phyloP scores from a whole-genome alignment of 345 rosid genomes.

The Gossypium thurberi region DNA sequence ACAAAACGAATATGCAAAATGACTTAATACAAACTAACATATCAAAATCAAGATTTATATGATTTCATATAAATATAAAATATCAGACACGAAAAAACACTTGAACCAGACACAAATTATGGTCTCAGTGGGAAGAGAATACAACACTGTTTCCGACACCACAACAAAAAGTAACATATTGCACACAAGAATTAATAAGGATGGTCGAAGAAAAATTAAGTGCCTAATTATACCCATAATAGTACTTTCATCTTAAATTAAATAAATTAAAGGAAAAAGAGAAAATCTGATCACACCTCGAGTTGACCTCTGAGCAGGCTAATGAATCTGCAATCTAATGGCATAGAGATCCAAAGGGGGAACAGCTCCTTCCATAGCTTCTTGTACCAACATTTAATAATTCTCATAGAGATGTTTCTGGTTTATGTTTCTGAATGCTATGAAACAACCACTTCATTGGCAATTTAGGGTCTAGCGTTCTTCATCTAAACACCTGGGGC shows the following conservation, averaged over 20 bases:
- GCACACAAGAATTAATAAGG: no score
- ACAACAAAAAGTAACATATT: no score
- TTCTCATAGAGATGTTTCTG: background rate
- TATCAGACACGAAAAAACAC: no score
- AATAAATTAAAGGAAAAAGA: background rate
- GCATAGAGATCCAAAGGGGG: background rate
- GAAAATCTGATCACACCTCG: background rate
- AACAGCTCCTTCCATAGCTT: background rate
- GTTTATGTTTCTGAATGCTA: background rate
- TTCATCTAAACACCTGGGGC: conserved; percentile 56
- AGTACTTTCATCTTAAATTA: background rate
- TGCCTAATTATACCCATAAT: no score
- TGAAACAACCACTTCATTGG: background rate
- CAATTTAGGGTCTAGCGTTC: conserved; percentile 10
- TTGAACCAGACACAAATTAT: no score
- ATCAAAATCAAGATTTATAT: no score
- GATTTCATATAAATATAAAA: no score
- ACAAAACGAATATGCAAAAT: no score
- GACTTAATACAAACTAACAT: no score
- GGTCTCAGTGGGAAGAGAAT: no score
- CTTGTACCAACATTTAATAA: background rate
- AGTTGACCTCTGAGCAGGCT: background rate
- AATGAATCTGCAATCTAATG: background rate
- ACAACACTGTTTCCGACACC: no score
- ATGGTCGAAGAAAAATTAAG: no score